Evolutionary conservation across 768 basidiomycete species (phyloP), one percentile per base, ranked within the genome.

Genomic region (Kwoniella heveanensis): DNA sequence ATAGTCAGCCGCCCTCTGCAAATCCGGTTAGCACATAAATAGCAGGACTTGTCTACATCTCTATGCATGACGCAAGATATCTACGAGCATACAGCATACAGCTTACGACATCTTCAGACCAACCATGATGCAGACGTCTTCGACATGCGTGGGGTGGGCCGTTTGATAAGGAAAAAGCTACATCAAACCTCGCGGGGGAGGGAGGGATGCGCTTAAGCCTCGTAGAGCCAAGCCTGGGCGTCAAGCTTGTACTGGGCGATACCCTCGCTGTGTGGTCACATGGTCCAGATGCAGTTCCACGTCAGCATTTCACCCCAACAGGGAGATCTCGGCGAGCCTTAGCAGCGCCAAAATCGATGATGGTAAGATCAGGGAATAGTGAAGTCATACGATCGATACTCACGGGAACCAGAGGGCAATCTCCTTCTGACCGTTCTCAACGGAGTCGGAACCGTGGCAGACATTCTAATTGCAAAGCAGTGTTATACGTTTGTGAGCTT

Each of bases 391-490:
- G n/a, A n/a, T n/a, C n/a, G n/a, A n/a, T n/a, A 74, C 75, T 65
- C 51, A 74, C 77, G 70, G 71, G 79, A 81, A 81, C 80, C 80
- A 95, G 90, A 99, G 87, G 47, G 83, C 83, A 74, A 99, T 97
- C 83, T 99, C 95, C 84, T 94, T 93, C 82, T 97, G 75, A 62
- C 79, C 79, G 65, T 76, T 79, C 75, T 82, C 81, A 66, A 82
- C 81, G 48, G 80, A 77, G 78, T 81, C 79, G 68, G 78, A 80
- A 44, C 77, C 76, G 77, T 78, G 79, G 72, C 77, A 80, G 69
- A 80, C 77, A 77, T 80, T 80, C 70, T 71, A 54, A 54, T 52
- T 29, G 26, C n/a, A n/a, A n/a, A n/a, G n/a, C n/a, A n/a, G n/a
- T n/a, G n/a, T n/a, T n/a, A n/a, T n/a, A n/a, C n/a, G n/a, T n/a